Evolutionary conservation across 352 stramenopile genomes (phyloP), one percentile per base, ranked within the genome.

Genomic region (Pythium pectinolyticum): DNA sequence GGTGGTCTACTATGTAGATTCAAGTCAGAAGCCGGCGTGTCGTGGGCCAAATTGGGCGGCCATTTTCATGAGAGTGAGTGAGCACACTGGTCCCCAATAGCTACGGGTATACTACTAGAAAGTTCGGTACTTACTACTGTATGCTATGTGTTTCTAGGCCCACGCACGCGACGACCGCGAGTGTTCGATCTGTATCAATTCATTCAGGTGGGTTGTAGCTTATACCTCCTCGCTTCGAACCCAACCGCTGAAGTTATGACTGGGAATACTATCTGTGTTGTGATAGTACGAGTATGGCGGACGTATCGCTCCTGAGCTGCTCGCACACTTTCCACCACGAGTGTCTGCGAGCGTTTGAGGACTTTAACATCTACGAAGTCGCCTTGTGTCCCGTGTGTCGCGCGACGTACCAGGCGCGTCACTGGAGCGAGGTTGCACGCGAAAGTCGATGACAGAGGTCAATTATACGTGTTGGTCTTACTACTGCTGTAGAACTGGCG

Each of bases 341-440:
- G 35, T 96, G 87, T 41, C 72, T 96, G 4, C 61, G 53, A 10
- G 84, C 87, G 5, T 96, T 96, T 56, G 87, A 94, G 59, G 66
- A 87, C 39, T 96, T 96, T 57, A 93, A 88, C 69, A 91, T 94
- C 66, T 93, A 94, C 70, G 84, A 92, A 55, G 67, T 89, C 24
- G 69, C 77, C 12, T 60, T 91, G 6, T 96, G 85, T 48, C 85
- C 87, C 7, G 77, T 96, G 14, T 96, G 88, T 66, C 79, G 86
- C 37, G 53, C 65, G 34, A 72, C 47, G 32, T 88, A 88, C 49
- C 55, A 67, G 43, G 43, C n/a, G n/a, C n/a, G n/a, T n/a, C n/a
- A n/a, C n/a, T n/a, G n/a, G n/a, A n/a, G n/a, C n/a, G n/a, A n/a
- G n/a, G n/a, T n/a, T n/a, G n/a, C n/a, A n/a, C n/a, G n/a, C n/a